Evolutionary conservation across 2,329 filamentous ascomycete genomes (phyloP), one percentile per base, ranked within the genome.

Genomic region (Penicillium sp.): DNA sequence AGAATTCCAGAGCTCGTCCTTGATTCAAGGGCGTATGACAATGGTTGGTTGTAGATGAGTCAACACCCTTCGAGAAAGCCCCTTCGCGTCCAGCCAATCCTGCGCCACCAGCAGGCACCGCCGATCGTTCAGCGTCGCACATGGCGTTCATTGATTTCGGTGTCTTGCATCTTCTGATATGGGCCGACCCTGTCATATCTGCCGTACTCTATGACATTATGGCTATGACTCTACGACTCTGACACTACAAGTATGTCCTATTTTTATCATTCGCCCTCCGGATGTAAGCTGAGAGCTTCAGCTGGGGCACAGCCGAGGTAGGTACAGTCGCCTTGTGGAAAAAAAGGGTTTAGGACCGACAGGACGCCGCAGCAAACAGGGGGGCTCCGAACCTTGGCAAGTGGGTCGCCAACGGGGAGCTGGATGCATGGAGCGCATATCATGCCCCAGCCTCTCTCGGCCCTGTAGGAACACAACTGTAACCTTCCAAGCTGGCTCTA

Each of bases 111-210:
- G 39, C 28, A 59, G 50, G 57, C 54, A 55, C 44, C 44, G 57
- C 51, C 55, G 60, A 63, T 63, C 60, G 31, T 51, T 46, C 46
- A 60, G 51, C 46, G 60, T 62, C 48, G 55, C 58, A 62, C 58
- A 62, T 63, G 59, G 59, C 51, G 41, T 51, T 46, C 31, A 45
- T 47, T 44, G 20, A 39, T 46, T 50, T 38, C 14, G 9, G 16
- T 35, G 41, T 43, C 25, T n/a, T 41, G 20, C 24, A 27, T 41
- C 13, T 24, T 27, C 13, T 16, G 39, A 41, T 41, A 13, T 38
- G 1, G 9, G 0, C 35, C 20, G 16, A 10, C 18, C 16, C 35
- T 20, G 18, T 38, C 9, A 38, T 38, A 20, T 11, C 9, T 10
- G 35, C 16, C 35, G 31, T 25, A 20, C 5, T 9, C 24, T 16